Evolutionary conservation across 495 filamentous ascomycete genomes (phyloP).

Genomic region (Xylaria intraflava): DNA sequence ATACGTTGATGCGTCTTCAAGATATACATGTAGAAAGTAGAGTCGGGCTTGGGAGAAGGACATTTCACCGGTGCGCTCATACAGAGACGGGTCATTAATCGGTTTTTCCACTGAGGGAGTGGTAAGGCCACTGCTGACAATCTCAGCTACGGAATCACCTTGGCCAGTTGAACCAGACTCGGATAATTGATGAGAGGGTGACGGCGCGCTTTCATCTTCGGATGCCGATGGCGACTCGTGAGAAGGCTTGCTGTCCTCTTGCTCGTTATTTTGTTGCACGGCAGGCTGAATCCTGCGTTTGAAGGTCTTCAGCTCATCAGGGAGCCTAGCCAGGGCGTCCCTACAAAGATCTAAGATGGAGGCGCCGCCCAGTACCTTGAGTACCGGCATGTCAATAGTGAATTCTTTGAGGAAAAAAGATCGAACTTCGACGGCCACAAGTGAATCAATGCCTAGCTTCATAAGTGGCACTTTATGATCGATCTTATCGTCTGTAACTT

Average conservation of each 20-base stretch:
- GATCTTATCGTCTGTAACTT: neutral
- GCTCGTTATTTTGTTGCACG: no score
- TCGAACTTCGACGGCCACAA: conserved; percentile 29
- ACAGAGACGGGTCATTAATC: neutral
- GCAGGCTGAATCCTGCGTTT: no score
- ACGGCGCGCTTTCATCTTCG: no score
- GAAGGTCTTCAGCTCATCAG: conserved; percentile 1
- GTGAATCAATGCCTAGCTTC: conserved; percentile 26
- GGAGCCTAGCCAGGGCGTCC: neutral
- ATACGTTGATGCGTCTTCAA: conserved; percentile 22
- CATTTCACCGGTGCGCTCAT: conserved; percentile 16
- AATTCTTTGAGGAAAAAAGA: conserved; percentile 29
- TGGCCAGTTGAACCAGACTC: no score
- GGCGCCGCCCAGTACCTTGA: conserved; percentile 12
- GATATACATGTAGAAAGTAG: conserved; percentile 25
- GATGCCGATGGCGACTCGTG: no score
- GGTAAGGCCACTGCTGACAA: neutral
- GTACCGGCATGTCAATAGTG: conserved; percentile 14
- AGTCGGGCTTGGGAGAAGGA: conserved; percentile 26
- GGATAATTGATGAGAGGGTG: no score
- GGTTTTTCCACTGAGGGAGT: neutral
- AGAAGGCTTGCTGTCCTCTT: no score
- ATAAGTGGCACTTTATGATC: neutral
- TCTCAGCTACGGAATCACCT: neutral
- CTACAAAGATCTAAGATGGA: conserved; percentile 3